Evolutionary conservation across 306 rosid species (phyloP), one percentile per base, ranked within the genome.

Genomic region (Lathyrus sativus): DNA sequence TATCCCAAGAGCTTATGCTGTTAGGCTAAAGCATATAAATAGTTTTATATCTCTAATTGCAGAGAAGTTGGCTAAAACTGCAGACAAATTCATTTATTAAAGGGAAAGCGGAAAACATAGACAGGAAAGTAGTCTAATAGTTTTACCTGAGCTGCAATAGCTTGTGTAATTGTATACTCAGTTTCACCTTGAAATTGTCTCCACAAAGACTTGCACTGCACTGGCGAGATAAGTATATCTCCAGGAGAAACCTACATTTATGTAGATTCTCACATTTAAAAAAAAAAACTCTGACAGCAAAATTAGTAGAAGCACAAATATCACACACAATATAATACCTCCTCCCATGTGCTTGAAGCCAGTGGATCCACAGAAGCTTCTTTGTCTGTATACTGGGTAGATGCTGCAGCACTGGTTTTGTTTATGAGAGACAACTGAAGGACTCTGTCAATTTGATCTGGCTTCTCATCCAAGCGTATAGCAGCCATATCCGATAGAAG

Each of bases 171-270:
- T 41, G 79, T 67, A 75, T 88, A 90, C 81, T 88, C 96, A 0
- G 96, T 92, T 78, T 88, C 98, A 33, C 85, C 64, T 71, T 74
- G 91, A 81, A 92, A 88, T 68, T 85, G 96, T 78, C 96, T 85
- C 98, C 98, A 92, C 85, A 92, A 73, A 63, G 90, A 82, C 72
- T 88, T 92, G 86, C 98, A 90, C 50, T 83, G 96, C 56, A 85
- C 90, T 17, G 98, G 98, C 39, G 90, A 73, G 60, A 92, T 79
- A 65, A 92, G 77, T 28, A 86, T 79, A 72, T 88, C 82, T 75
- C 50, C 72, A 41, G 84, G 79, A 28, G 90, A 55, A 74, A 92
- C 91, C 98, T 92, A 48, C 44, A 82, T 43, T 35, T 26, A 11
- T n/a, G 56, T 11, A 31, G 28, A 77, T 50, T 58, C 44, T 57